Evolutionary conservation across 352 stramenopile species (phyloP).

Genomic region (Globisporangium emineosum): DNA sequence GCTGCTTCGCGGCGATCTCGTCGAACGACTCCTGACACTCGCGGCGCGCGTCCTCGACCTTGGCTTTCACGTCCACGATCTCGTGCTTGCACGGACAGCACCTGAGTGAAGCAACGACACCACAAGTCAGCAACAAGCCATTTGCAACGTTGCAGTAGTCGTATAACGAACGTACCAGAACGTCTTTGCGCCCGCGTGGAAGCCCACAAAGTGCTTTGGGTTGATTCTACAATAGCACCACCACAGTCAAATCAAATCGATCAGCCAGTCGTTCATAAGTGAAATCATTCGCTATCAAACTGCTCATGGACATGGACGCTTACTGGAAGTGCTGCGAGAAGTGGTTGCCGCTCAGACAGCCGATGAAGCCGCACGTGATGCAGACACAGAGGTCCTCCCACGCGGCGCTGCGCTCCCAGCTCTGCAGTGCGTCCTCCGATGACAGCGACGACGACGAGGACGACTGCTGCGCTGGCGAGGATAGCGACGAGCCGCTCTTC

Average conservation of each 20-base stretch:
- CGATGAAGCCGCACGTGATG: constrained; percentile 59
- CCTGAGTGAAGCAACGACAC: constrained; percentile 13
- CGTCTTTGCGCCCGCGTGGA: constrained; percentile 41
- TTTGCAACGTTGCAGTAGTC: neutral
- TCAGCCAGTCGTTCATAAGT: neutral
- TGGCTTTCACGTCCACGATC: constrained; percentile 30
- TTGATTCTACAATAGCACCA: constrained; percentile 22
- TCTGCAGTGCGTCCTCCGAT: constrained; percentile 14
- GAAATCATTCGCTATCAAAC: neutral
- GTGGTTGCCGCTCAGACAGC: constrained; percentile 49
- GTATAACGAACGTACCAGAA: constrained; percentile 39
- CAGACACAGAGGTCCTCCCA: constrained; percentile 49
- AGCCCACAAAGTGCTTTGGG: constrained; percentile 59
- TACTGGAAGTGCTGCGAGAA: constrained; percentile 52
- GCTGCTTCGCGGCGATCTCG: constrained; percentile 50
- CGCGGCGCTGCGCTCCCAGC: constrained; percentile 30
- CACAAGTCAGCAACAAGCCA: neutral
- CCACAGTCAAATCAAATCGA: neutral
- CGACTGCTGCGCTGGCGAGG: neutral
- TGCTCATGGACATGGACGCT: neutral
- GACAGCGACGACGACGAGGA: neutral
- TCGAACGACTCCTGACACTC: constrained; percentile 40
- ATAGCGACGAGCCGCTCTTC: constrained; percentile 10
- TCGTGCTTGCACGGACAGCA: constrained; percentile 47
- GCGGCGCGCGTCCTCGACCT: constrained; percentile 34